These are phyloP conservation scores for Pestalotiopsis sp. DNA, from an alignment of 2,329 filamentous ascomycete species.

Conservation along the genomic window DNA sequence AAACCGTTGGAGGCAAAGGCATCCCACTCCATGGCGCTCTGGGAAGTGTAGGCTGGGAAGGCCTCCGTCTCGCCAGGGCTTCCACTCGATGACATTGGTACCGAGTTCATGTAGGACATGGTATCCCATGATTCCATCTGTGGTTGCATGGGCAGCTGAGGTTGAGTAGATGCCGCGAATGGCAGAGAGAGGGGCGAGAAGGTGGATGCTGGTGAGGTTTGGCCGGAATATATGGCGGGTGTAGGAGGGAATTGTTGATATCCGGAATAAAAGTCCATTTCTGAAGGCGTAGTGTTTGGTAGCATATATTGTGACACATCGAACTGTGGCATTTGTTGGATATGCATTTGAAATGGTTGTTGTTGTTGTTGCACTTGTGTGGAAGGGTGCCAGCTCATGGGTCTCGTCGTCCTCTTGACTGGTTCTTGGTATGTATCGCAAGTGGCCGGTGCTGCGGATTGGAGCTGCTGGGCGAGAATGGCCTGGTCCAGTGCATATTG, in stretches of 20 bases:
- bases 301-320: constrained; percentile 40
- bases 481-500: constrained; percentile 51
- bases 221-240: constrained; percentile 58
- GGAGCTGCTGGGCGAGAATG: constrained; percentile 38
- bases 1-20: constrained; percentile 47
- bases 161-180: constrained; percentile 37
- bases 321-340: constrained; percentile 38
- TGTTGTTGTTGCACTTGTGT: constrained; percentile 47
- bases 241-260: constrained; percentile 54
- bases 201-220: constrained; percentile 57
- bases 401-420: constrained; percentile 51
- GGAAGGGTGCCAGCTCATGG: constrained; percentile 77
- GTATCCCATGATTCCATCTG: constrained; percentile 41
- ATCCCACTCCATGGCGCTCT: constrained; percentile 44
- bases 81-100: constrained; percentile 25
- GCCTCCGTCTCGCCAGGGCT: constrained; percentile 32
- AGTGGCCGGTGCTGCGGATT: constrained; percentile 22
- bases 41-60: constrained; percentile 31
- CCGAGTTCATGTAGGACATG: constrained; percentile 34
- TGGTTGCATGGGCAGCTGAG: constrained; percentile 41
- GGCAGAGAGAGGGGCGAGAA: constrained; percentile 58
- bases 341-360: constrained; percentile 34
- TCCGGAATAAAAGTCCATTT: constrained; percentile 43
- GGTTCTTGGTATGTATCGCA: constrained; percentile 34
- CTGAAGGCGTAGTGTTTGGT: constrained; percentile 39